phyloP scores from a whole-genome alignment of 2,329 filamentous ascomycete species.

The Ustilaginoidea virens region DNA sequence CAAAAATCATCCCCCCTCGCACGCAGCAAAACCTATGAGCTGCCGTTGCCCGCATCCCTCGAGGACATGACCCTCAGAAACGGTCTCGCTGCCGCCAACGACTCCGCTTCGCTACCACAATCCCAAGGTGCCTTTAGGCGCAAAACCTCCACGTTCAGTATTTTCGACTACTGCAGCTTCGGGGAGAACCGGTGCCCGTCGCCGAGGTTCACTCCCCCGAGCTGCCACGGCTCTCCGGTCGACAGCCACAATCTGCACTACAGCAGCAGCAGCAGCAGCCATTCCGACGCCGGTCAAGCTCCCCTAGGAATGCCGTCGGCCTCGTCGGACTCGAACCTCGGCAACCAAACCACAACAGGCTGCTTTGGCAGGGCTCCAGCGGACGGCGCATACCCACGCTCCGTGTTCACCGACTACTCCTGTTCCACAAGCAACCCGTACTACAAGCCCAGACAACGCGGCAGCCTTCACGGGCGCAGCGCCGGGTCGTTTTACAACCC shows the following conservation, averaged over 20 bases:
- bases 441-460: conserved; percentile 14
- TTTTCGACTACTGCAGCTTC: conserved; percentile 1
- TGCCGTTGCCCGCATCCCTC: no score
- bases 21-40: no score
- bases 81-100: no score
- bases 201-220: no score
- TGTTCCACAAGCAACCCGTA: conserved; percentile 18
- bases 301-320: not conserved
- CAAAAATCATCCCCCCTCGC: no score
- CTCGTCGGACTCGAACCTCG: conserved; percentile 1
- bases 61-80: no score
- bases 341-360: not conserved
- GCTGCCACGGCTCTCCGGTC: no score
- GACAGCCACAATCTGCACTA: not conserved
- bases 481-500: conserved; percentile 1
- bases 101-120: not conserved
- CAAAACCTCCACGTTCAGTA: conserved; percentile 1
- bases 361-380: not conserved
- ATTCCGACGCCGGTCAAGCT: not conserved
- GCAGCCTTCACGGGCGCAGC: conserved; percentile 5
- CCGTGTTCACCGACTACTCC: conserved; percentile 11
- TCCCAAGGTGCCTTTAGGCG: conserved; percentile 3
- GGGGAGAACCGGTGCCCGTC: not conserved
- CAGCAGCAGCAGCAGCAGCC: not conserved
- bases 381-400: conserved; percentile 1